phyloP scores from a whole-genome alignment of 495 filamentous ascomycete genomes.

The Aspergillus sclerotioniger region DNA sequence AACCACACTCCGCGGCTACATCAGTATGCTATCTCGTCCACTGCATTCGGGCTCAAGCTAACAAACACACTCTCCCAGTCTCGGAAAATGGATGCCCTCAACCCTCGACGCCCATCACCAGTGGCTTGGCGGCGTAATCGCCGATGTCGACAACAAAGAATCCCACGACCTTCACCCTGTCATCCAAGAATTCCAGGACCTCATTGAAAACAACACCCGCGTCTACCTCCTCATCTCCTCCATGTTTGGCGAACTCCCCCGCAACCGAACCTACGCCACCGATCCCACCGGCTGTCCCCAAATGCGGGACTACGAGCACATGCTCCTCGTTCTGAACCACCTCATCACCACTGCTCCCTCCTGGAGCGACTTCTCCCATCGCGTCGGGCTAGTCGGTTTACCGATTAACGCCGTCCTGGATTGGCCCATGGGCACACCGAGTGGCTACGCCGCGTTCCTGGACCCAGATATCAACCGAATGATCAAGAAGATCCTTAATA shows the following conservation, averaged over 20 bases:
- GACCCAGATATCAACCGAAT: slow-evolving; percentile 64
- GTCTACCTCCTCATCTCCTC: slow-evolving; percentile 37
- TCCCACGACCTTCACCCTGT: slow-evolving; percentile 32
- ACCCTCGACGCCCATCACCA: slow-evolving; percentile 28
- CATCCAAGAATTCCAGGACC: slow-evolving; percentile 40
- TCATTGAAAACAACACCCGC: slow-evolving; percentile 45
- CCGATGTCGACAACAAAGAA: slow-evolving; percentile 26
- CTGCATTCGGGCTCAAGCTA: not conserved
- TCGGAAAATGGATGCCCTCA: slow-evolving; percentile 41
- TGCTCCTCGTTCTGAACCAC: slow-evolving; percentile 63
- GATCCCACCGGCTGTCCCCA: slow-evolving; percentile 60
- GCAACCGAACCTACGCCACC: slow-evolving; percentile 49
- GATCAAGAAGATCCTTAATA: slow-evolving; percentile 66
- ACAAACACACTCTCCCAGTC: slow-evolving; percentile 5
- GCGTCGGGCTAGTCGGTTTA: slow-evolving; percentile 62
- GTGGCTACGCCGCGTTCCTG: slow-evolving; percentile 64
- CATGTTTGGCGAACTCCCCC: slow-evolving; percentile 70
- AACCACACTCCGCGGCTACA: slow-evolving; percentile 1
- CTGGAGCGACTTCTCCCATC: slow-evolving; percentile 52
- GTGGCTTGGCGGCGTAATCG: slow-evolving; percentile 37
- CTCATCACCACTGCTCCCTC: slow-evolving; percentile 61
- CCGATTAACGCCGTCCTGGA: slow-evolving; percentile 69
- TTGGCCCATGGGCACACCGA: slow-evolving; percentile 70
- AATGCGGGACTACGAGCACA: slow-evolving; percentile 62
- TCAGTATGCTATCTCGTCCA: not conserved